These are phyloP conservation scores for Zoysia japonica DNA, from an alignment of 176 grass and related monocot species.

Conservation along the genomic window DNA sequence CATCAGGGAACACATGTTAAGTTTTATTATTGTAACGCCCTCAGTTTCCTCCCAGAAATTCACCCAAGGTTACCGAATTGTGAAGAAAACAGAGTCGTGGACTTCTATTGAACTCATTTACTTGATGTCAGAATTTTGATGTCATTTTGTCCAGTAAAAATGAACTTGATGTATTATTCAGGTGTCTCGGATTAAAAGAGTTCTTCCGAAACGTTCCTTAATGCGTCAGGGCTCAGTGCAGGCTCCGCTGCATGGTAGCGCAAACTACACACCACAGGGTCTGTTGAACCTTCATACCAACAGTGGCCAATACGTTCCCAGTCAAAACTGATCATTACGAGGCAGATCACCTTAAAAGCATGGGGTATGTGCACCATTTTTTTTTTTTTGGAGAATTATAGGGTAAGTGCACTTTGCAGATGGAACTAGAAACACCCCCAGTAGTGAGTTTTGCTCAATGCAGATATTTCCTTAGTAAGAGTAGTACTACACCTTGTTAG, in stretches of 20 bases:
- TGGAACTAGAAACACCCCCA: neutral
- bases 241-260: neutral
- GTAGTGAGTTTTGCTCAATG: neutral
- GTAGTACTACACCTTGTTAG: neutral
- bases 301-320: neutral
- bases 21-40: neutral
- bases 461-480: neutral
- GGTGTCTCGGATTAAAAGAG: neutral
- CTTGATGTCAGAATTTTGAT: neutral
- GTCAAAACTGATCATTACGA: conserved; percentile 16
- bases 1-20: neutral
- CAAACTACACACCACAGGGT: neutral
- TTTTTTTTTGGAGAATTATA: too few species aligned
- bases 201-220: neutral
- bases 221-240: neutral
- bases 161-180: neutral
- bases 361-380: neutral
- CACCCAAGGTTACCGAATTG: neutral
- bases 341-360: conserved; percentile 5
- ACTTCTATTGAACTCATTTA: neutral
- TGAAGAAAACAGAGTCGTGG: neutral
- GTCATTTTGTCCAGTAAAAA: conserved; percentile 7
- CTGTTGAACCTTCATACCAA: neutral
- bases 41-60: neutral
- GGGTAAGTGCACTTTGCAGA: neutral